Conservation (phyloP, 2,329 filamentous ascomycete genomes). For the Colletotrichum coccodes region DNA sequence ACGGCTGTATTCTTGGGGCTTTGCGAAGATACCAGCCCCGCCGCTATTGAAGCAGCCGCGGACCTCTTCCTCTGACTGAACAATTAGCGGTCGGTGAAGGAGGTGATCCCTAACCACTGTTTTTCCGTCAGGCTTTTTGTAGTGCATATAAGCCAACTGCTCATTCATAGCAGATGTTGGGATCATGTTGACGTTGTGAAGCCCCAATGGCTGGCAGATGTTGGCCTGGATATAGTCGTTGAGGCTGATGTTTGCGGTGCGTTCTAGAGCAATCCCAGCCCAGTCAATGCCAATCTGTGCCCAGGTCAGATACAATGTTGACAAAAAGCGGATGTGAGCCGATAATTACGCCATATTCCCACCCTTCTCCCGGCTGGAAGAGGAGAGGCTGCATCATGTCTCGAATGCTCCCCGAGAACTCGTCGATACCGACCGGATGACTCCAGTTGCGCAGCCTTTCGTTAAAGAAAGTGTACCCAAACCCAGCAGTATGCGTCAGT, state of each 20-base stretch:
- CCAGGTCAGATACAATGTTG: conserved; percentile 48
- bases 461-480: conserved; percentile 67
- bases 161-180: conserved; percentile 63
- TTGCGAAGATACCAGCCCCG: conserved; percentile 70
- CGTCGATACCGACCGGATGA: conserved; percentile 62
- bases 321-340: too few species aligned
- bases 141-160: conserved; percentile 67
- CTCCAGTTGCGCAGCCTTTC: conserved; percentile 57
- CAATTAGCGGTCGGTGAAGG: conserved; percentile 54
- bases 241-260: conserved; percentile 53
- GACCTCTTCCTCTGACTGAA: conserved; percentile 47
- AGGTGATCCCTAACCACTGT: conserved; percentile 59
- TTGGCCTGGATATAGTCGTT: conserved; percentile 60
- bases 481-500: conserved; percentile 64
- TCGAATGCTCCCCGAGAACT: conserved; percentile 63
- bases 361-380: conserved; percentile 71
- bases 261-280: conserved; percentile 61
- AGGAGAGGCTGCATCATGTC: conserved; percentile 66
- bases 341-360: conserved; percentile 67
- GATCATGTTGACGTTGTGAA: conserved; percentile 65
- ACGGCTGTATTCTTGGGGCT: conserved; percentile 70
- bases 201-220: conserved; percentile 57
- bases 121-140: conserved; percentile 55
- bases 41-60: conserved; percentile 62
- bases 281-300: conserved; percentile 55